Evolutionary conservation across 1,139 yeast species (phyloP).

Genomic region (Yamadazyma buinensis): DNA sequence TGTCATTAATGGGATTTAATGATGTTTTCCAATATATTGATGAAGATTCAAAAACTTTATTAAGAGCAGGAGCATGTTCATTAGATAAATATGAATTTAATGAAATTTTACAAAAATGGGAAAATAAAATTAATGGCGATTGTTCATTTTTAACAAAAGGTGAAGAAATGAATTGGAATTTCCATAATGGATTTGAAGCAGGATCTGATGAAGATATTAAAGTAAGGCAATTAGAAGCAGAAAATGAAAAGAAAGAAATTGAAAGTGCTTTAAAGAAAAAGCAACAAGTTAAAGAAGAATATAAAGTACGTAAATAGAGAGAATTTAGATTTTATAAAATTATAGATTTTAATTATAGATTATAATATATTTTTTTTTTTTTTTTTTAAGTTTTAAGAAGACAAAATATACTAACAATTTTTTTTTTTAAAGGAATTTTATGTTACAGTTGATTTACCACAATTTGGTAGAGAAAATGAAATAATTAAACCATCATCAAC

Average conservation of each 20-base stretch:
- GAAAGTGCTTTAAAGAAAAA: slow-evolving; percentile 4
- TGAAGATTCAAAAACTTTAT: slow-evolving; percentile 22
- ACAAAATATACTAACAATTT: slow-evolving; percentile 18
- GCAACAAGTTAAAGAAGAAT: slow-evolving; percentile 26
- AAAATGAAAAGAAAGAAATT: slow-evolving; percentile 14
- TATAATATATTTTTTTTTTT: too few relatives aligned
- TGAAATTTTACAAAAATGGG: slow-evolving; percentile 42
- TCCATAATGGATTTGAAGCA: slow-evolving; percentile 64
- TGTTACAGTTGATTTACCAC: slow-evolving; percentile 41
- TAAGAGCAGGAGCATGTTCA: slow-evolving; percentile 47
- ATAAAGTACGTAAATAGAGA: slow-evolving; percentile 35
- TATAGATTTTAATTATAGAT: not conserved
- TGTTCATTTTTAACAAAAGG: slow-evolving; percentile 64
- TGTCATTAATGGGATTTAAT: slow-evolving; percentile 52
- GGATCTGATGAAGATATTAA: slow-evolving; percentile 74
- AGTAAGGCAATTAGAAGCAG: slow-evolving; percentile 34
- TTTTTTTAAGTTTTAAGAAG: too few relatives aligned
- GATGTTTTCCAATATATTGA: slow-evolving; percentile 50
- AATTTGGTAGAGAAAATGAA: slow-evolving; percentile 22
- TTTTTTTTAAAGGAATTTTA: slow-evolving; percentile 28
- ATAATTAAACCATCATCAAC: slow-evolving; percentile 40
- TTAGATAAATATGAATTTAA: slow-evolving; percentile 30
- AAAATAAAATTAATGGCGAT: slow-evolving; percentile 59
- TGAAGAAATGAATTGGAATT: slow-evolving; percentile 93
- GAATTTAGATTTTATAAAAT: not conserved